A percentile compares a stretch with the other conserved stretches of the same genome.
Conservation (phyloP, 2,329 filamentous ascomycete genomes). For the Diaporthe aspalathi region DNA sequence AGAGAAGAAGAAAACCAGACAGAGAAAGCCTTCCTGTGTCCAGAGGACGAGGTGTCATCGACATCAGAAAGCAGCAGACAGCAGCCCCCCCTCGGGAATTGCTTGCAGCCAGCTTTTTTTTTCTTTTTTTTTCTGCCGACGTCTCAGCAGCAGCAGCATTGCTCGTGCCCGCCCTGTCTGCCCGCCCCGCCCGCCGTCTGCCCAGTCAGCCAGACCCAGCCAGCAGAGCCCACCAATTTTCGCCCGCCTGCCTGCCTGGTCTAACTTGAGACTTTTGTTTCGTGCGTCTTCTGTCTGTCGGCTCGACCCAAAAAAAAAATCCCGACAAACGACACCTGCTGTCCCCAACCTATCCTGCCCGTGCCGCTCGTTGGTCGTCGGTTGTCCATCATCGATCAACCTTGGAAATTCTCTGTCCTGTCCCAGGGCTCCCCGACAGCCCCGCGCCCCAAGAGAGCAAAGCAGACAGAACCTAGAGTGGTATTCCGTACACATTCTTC, state of each 20-base stretch:
- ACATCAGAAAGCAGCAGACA: not conserved
- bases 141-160: constrained; percentile 17
- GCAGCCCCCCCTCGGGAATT: constrained; percentile 21
- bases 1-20: not conserved
- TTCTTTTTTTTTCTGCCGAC: not conserved
- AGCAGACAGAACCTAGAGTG: constrained; percentile 32
- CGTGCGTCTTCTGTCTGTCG: constrained; percentile 8
- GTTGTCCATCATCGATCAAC: not conserved
- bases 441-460: constrained; percentile 29
- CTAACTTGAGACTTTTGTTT: constrained; percentile 13
- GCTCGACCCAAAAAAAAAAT: constrained; percentile 16
- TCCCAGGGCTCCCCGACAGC: constrained; percentile 9
- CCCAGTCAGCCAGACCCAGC: constrained; percentile 21
- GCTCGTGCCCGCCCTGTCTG: constrained; percentile 19
- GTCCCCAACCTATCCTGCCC: not conserved
- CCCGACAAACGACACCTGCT: constrained; percentile 13
- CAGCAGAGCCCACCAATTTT: constrained; percentile 1
- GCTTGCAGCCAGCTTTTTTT: constrained; percentile 31
- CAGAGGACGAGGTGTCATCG: constrained; percentile 8
- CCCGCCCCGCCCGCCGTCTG: constrained; percentile 9
- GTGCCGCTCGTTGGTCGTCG: constrained; percentile 10
- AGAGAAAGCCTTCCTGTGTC: constrained; percentile 5
- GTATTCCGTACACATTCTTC: constrained; percentile 33
- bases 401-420: constrained; percentile 18
- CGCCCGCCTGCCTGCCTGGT: constrained; percentile 11